Evolutionary conservation across 495 filamentous ascomycete species (phyloP).

Genomic region (Tuber magnatum): DNA sequence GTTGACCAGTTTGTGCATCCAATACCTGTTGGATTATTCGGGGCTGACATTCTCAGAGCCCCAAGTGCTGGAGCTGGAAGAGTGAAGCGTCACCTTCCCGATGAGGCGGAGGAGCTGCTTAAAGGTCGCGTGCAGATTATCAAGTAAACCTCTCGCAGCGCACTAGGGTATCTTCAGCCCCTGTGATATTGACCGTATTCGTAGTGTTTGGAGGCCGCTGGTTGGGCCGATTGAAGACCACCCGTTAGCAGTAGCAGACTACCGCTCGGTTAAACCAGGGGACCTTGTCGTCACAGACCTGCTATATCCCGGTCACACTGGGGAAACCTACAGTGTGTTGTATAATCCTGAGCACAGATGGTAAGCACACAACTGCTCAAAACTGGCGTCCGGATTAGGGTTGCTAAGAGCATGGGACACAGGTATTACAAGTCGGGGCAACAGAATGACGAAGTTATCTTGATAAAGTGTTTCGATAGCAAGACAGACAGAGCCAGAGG

Average conservation of each 20-base stretch:
- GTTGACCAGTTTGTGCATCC: neutral
- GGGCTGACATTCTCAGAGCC: neutral
- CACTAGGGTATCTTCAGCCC: neutral
- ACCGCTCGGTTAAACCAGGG: neutral
- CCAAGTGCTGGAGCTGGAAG: neutral
- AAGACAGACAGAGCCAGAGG: constrained; percentile 6
- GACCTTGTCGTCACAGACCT: neutral
- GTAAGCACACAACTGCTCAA: neutral
- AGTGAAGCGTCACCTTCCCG: constrained; percentile 2
- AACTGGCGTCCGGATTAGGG: neutral
- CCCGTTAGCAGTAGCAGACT: constrained; percentile 5
- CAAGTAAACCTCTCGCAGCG: constrained; percentile 2
- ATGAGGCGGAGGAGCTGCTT: neutral
- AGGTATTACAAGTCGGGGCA: constrained; percentile 4
- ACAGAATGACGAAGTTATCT: constrained; percentile 6
- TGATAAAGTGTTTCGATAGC: constrained; percentile 6
- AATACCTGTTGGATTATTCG: neutral
- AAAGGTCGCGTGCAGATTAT: constrained; percentile 8
- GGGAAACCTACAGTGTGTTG: constrained; percentile 3
- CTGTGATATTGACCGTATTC: neutral
- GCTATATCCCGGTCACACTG: constrained; percentile 1
- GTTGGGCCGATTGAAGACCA: constrained; percentile 4
- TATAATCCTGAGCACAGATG: constrained; percentile 3
- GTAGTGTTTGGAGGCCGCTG: constrained; percentile 1
- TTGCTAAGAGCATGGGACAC: neutral